Evolutionary conservation across 192 early-diverging fungal genomes (phyloP).

Genomic region (Mortierella antarctica): DNA sequence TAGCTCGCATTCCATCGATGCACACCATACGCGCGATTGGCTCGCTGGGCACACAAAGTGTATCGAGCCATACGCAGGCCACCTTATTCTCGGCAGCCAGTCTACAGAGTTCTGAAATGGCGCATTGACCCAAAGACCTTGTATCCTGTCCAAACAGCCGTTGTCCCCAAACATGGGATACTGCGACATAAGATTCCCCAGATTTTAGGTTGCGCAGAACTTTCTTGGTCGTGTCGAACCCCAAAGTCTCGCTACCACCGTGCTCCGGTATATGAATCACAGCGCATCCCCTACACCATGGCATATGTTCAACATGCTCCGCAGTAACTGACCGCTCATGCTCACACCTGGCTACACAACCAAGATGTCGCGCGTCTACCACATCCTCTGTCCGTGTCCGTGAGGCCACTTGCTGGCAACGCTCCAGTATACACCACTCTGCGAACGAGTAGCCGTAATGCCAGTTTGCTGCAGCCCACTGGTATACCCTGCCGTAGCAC

Average conservation of each 20-base stretch:
- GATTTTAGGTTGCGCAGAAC: background rate
- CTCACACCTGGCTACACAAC: slow-evolving; percentile 1
- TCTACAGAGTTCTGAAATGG: slow-evolving; percentile 6
- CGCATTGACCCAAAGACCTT: slow-evolving; percentile 10
- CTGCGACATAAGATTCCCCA: slow-evolving; percentile 2
- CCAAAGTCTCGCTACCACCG: background rate
- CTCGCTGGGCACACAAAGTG: slow-evolving; percentile 8
- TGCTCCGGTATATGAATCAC: background rate
- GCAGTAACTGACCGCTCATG: background rate
- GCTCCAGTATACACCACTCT: background rate
- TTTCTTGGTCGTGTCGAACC: background rate
- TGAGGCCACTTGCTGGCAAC: background rate
- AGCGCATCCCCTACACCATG: slow-evolving; percentile 9
- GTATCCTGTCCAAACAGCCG: slow-evolving; percentile 11
- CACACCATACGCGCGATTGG: background rate
- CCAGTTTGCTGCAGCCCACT: slow-evolving; percentile 1
- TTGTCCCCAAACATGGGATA: slow-evolving; percentile 16
- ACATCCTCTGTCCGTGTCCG: background rate
- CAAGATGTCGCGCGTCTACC: background rate
- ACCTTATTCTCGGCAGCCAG: background rate
- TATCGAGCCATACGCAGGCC: slow-evolving; percentile 13
- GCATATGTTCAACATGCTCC: slow-evolving; percentile 10
- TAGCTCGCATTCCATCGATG: slow-evolving; percentile 13
- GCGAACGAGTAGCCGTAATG: background rate
- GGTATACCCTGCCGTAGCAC: slow-evolving; percentile 10